Evolutionary conservation across 108 stramenopile genomes (phyloP), one percentile per base, ranked within the genome.

Genomic region (Pseudonitzschia pungens): DNA sequence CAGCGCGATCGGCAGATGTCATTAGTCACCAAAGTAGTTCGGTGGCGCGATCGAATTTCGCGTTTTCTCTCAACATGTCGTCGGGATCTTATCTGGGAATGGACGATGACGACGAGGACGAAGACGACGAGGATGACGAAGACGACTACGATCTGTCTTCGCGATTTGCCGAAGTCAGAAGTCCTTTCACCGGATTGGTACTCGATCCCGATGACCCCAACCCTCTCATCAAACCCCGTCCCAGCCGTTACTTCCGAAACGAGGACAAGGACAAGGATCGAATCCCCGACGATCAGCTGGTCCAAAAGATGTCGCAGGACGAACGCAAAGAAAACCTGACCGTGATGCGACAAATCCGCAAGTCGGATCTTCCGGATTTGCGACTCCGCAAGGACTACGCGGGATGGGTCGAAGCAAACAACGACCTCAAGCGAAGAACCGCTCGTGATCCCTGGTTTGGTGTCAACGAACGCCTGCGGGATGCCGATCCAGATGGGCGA

Each of bases 171-270:
- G 78, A 68, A 5, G 73, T 73, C 20, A 79, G 67, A 48, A 81
- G 81, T 66, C 84, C 84, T 24, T 85, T 85, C 41, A 85, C 84
- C n/a, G 84, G 84, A 18, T 29, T 81, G 42, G 79, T 74, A 44
- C 67, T 90, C 55, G 79, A 93, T 77, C 89, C 92, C 6, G 88
- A 68, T 52, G 85, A 89, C 80, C 88, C 92, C 67, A 87, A 92
- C 66, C 87, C 89, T 43, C 79, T 87, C 75, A 90, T 92, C 72
- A 88, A 89, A 66, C 92, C 89, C 12, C 92, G 92, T 62, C 92
- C 92, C 12, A 83, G 81, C 32, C 87, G 87, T 29, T 87, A 86
- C 69, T 81, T 86, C 68, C 32, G 56, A 11, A 72, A 76, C 43
- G 82, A 83, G 26, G 66, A 65, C 7, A 73, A 70, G 21, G 68